Conservation (phyloP, 2,329 filamentous ascomycete genomes). For the Phialocephala sp. region DNA sequence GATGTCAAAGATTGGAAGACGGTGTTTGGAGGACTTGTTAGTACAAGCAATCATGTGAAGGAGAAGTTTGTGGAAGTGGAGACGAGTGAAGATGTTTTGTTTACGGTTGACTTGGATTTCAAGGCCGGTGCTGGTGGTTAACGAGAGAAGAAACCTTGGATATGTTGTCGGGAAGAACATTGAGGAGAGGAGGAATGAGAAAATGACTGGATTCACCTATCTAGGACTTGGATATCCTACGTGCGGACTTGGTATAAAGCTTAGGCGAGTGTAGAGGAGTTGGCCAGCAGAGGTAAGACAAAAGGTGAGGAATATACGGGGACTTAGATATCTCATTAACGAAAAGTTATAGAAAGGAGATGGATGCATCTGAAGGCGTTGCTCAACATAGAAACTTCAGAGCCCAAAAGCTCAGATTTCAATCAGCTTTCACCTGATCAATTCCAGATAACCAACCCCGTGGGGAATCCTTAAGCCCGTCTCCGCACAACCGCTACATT, state of each 20-base stretch:
- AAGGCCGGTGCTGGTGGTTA: not conserved
- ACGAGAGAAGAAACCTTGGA: not conserved
- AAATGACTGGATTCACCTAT: not conserved
- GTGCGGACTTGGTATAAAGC: not conserved
- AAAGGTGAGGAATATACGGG: not conserved
- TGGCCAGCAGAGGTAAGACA: not conserved
- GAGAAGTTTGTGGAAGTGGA: conserved; percentile 64
- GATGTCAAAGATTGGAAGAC: conserved; percentile 85
- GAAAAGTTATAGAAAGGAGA: not conserved
- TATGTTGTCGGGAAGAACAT: not conserved
- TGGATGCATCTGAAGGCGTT: not conserved
- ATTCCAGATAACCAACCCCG: not conserved
- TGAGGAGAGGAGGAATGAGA: not conserved
- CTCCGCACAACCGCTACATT: not conserved
- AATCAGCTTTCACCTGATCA: not conserved
- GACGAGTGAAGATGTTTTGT: conserved; percentile 69
- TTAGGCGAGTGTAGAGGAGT: not conserved
- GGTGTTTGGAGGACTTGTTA: conserved; percentile 73
- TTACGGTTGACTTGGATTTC: conserved; percentile 67
- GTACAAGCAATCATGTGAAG: conserved; percentile 81
- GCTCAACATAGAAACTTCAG: not conserved
- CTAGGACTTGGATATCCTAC: not conserved
- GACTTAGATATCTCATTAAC: not conserved
- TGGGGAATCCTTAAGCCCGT: not conserved
- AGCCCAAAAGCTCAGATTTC: not conserved